phyloP scores from a whole-genome alignment of 1,139 yeast genomes.

The Chernovozyma aurita region DNA sequence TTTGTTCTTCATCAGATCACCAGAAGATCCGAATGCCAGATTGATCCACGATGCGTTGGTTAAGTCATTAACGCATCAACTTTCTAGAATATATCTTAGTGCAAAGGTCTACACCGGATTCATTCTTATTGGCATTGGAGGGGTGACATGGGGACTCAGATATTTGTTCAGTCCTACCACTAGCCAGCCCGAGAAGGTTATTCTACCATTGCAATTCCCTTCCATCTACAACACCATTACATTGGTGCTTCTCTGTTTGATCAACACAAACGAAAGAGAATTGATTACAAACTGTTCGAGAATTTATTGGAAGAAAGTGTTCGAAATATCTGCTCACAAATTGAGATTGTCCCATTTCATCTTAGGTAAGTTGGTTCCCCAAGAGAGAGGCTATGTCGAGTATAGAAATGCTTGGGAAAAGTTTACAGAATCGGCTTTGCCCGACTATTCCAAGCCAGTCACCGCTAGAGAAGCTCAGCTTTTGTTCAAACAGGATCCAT shows the following conservation, averaged over 20 bases:
- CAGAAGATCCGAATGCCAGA: slow-evolving; percentile 88
- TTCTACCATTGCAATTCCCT: slow-evolving; percentile 23
- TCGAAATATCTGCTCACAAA: slow-evolving; percentile 50
- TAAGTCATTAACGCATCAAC: slow-evolving; percentile 66
- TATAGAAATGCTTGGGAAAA: slow-evolving; percentile 51
- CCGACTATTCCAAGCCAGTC: slow-evolving; percentile 61
- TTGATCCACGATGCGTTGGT: slow-evolving; percentile 86
- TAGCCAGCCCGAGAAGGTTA: slow-evolving; percentile 13
- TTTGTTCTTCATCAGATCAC: slow-evolving; percentile 83
- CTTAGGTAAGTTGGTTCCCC: slow-evolving; percentile 60
- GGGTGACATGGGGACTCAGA: slow-evolving; percentile 52
- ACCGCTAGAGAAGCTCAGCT: slow-evolving; percentile 42
- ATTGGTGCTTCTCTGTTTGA: slow-evolving; percentile 1
- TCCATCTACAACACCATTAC: background rate
- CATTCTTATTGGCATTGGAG: slow-evolving; percentile 72
- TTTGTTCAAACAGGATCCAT: slow-evolving; percentile 38
- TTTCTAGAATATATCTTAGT: slow-evolving; percentile 70
- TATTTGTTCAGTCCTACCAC: slow-evolving; percentile 21
- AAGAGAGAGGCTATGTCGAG: slow-evolving; percentile 68
- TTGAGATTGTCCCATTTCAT: slow-evolving; percentile 78
- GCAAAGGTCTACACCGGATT: slow-evolving; percentile 73
- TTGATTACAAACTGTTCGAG: slow-evolving; percentile 33
- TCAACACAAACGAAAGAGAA: slow-evolving; percentile 9
- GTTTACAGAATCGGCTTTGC: slow-evolving; percentile 32
- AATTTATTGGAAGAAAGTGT: slow-evolving; percentile 60